Evolutionary conservation across 1,284 basidiomycete genomes (phyloP).

Genomic region (Stereum hirsutum): DNA sequence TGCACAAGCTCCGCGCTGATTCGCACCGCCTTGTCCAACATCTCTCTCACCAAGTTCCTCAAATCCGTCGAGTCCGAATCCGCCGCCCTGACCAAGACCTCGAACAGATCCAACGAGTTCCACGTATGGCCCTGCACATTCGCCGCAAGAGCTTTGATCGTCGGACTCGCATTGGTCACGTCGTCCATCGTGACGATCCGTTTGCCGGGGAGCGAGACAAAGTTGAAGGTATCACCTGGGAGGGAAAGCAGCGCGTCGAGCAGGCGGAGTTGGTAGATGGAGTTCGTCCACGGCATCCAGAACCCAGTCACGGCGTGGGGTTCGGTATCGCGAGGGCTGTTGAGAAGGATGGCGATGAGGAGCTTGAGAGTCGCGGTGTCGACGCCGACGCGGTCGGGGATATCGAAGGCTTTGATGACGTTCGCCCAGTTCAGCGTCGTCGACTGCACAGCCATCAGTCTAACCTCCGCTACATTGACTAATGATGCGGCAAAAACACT

Average conservation of each 20-base stretch:
- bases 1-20: constrained; percentile 92
- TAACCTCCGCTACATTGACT: constrained; percentile 7
- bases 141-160: constrained; percentile 76
- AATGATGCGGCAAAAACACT: constrained; percentile 23
- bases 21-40: constrained; percentile 88
- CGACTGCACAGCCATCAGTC: constrained; percentile 13
- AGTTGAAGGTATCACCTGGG: constrained; percentile 85
- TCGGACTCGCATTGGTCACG: constrained; percentile 75
- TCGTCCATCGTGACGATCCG: constrained; percentile 82
- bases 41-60: constrained; percentile 71
- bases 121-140: constrained; percentile 87
- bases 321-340: constrained; percentile 60
- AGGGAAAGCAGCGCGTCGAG: constrained; percentile 84
- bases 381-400: constrained; percentile 67
- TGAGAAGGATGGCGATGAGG: constrained; percentile 70
- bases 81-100: constrained; percentile 75
- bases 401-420: constrained; percentile 73
- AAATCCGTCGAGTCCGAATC: constrained; percentile 68
- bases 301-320: constrained; percentile 74
- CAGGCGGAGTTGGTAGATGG: constrained; percentile 79
- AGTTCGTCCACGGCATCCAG: constrained; percentile 80
- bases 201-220: constrained; percentile 75
- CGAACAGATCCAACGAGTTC: constrained; percentile 91
- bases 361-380: constrained; percentile 79
- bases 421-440: constrained; percentile 63